Evolutionary conservation across 305 asterid genomes (phyloP).

Genomic region (Fraxinus dipetala): DNA sequence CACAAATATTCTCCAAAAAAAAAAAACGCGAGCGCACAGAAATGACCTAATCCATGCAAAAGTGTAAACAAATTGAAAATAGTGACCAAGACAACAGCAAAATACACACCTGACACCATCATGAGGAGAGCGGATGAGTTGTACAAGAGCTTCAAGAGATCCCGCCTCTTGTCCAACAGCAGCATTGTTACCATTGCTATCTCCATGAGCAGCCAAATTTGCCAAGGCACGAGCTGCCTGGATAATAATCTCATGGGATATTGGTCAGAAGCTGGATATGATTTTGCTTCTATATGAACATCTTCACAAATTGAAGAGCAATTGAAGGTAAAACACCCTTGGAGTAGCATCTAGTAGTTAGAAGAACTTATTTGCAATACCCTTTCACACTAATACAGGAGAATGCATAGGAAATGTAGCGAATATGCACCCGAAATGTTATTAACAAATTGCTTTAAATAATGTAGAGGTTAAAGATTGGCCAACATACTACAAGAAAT

Average conservation of each 20-base stretch:
- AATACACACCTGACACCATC: slow-evolving; percentile 47
- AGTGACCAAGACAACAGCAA: not conserved
- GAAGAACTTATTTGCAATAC: not conserved
- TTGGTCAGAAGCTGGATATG: not conserved
- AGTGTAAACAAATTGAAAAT: not conserved
- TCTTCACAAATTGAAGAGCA: not conserved
- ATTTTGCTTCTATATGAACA: not conserved
- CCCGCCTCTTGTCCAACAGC: slow-evolving; percentile 55
- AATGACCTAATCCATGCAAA: slow-evolving; percentile 4
- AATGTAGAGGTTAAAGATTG: not conserved
- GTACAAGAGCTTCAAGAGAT: slow-evolving; percentile 55
- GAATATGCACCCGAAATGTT: not conserved
- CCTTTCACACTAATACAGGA: not conserved
- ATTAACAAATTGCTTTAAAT: not conserved
- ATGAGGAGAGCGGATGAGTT: slow-evolving; percentile 45
- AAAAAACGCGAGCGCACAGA: not conserved
- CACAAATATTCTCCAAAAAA: not conserved
- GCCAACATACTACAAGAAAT: not conserved
- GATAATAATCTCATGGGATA: slow-evolving; percentile 6
- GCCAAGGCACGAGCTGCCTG: slow-evolving; percentile 62
- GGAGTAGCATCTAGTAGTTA: slow-evolving; percentile 11
- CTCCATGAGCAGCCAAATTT: slow-evolving; percentile 59
- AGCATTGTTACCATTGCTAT: slow-evolving; percentile 49
- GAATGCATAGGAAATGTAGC: not conserved
- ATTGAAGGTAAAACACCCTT: not conserved